Conservation (phyloP, 192 early-diverging fungal species). For the Spizellomyces punctatus region DNA sequence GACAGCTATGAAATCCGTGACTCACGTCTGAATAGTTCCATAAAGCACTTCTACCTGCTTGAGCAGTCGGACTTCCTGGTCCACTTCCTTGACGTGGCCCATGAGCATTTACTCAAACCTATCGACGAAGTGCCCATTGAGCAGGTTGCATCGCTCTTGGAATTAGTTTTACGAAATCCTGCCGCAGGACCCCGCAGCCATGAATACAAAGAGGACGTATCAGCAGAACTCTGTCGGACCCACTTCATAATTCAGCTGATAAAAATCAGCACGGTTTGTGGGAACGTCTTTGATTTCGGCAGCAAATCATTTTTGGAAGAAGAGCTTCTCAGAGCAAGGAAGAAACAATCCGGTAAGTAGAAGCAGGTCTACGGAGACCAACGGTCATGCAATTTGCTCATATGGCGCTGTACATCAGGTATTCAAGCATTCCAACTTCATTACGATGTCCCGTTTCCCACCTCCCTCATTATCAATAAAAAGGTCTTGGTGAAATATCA, state of each 20-base stretch:
- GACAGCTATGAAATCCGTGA: neutral
- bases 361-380: constrained; percentile 1
- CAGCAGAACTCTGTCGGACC: constrained; percentile 66
- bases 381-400: neutral
- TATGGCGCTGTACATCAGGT: constrained; percentile 46
- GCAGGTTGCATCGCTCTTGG: constrained; percentile 81
- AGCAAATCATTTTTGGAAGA: neutral
- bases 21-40: constrained; percentile 57
- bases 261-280: constrained; percentile 68
- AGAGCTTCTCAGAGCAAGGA: neutral
- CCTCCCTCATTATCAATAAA: constrained; percentile 84
- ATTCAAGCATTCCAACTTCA: constrained; percentile 81
- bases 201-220: constrained; percentile 84
- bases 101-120: constrained; percentile 73
- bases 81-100: constrained; percentile 91
- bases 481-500: constrained; percentile 89
- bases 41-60: constrained; percentile 92
- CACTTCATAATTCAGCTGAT: constrained; percentile 73
- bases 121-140: constrained; percentile 67
- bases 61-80: constrained; percentile 93
- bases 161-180: constrained; percentile 85
- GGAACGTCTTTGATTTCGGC: constrained; percentile 44
- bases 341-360: neutral
- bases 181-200: constrained; percentile 65
- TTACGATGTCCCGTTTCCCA: constrained; percentile 85